These are phyloP conservation scores for Plasmodium gallinaceum DNA, from an alignment of 169 alveolate species.

Conservation along the genomic window DNA sequence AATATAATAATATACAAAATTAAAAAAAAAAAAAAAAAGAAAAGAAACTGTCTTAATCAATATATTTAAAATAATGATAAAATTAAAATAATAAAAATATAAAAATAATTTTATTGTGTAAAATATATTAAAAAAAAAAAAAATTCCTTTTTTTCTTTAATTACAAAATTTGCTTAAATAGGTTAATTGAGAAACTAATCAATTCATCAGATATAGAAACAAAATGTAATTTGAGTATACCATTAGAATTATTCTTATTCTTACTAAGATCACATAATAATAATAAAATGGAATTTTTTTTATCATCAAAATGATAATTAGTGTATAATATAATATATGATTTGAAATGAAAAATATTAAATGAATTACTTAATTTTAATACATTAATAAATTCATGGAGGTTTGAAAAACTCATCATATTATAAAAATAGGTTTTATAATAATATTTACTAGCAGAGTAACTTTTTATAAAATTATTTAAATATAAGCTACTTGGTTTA, in stretches of 20 bases:
- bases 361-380: constrained; percentile 55
- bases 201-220: constrained; percentile 42
- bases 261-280: constrained; percentile 41
- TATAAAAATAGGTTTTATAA: constrained; percentile 49
- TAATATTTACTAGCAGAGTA: constrained; percentile 15
- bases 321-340: constrained; percentile 42
- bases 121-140: constrained; percentile 12
- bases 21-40: no score
- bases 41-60: no score
- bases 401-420: constrained; percentile 16
- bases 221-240: constrained; percentile 47
- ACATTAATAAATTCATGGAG: constrained; percentile 45
- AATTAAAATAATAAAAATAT: no score
- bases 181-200: constrained; percentile 54
- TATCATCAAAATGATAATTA: constrained; percentile 43
- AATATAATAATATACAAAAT: no score
- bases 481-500: constrained; percentile 56
- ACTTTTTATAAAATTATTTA: constrained; percentile 40
- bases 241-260: constrained; percentile 15
- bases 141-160: not conserved
- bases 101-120: not conserved
- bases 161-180: constrained; percentile 71
- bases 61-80: no score
- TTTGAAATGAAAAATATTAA: constrained; percentile 65
- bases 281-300: constrained; percentile 33